Percentiles rank a stretch among this genome's conserved stretches.
Evolutionary conservation across 1,284 basidiomycete species (phyloP).

Genomic region (Rhodotorula sp.): DNA sequence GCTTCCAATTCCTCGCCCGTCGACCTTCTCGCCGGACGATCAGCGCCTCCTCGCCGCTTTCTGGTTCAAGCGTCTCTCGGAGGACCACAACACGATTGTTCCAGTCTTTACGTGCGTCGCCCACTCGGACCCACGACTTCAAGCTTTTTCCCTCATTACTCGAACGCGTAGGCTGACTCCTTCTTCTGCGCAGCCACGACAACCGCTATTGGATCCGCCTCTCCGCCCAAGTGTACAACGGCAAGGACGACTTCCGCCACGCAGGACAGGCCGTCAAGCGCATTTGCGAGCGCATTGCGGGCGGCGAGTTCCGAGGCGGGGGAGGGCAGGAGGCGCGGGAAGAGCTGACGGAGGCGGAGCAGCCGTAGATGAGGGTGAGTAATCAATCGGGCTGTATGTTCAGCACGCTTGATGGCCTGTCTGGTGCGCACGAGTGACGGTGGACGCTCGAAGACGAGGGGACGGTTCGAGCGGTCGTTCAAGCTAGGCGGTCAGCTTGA

Average conservation of each 20-base stretch:
- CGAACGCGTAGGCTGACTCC: no score
- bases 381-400: no score
- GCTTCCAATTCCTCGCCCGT: conserved; percentile 21
- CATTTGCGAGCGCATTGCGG: conserved; percentile 38
- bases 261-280: conserved; percentile 44
- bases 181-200: conserved; percentile 32
- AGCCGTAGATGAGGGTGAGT: no score
- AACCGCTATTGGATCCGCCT: conserved; percentile 41
- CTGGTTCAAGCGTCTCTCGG: conserved; percentile 21
- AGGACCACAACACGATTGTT: conserved; percentile 22
- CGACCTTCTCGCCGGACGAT: conserved; percentile 4
- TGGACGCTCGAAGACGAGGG: no score
- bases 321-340: no score
- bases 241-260: conserved; percentile 49
- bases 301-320: conserved; percentile 4
- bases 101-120: conserved; percentile 24
- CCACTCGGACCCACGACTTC: neutral
- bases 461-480: no score
- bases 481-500: no score
- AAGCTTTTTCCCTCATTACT: neutral
- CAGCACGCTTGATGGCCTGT: no score
- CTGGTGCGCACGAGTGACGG: no score
- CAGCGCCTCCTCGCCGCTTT: conserved; percentile 4
- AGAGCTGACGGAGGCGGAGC: no score
- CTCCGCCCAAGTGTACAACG: conserved; percentile 35